Conservation (phyloP, 306 rosid genomes). For the Cucurbita pepo region DNA sequence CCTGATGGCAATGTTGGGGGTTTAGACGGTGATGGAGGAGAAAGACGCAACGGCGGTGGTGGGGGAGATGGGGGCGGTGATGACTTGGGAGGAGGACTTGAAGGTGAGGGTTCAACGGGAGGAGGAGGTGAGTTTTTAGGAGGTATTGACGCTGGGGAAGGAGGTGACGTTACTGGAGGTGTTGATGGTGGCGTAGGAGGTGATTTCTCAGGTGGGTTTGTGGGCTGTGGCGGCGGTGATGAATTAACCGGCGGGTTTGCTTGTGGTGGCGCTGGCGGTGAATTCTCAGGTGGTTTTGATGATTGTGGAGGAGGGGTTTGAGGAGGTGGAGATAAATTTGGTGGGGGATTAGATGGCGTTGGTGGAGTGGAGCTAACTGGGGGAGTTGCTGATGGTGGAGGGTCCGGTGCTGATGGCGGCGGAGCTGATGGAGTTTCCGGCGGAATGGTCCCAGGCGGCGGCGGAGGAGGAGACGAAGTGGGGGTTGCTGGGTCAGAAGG, state of each 20-base stretch:
- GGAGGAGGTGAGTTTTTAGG: conserved; percentile 24
- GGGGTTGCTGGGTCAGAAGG: too few relatives aligned
- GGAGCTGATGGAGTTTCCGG: conserved; percentile 16
- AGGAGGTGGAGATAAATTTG: conserved; percentile 16
- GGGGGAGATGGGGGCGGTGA: conserved; percentile 29
- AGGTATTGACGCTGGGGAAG: conserved; percentile 11
- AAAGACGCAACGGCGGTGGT: conserved; percentile 18
- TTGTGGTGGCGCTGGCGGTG: conserved; percentile 17
- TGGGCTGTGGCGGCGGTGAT: conserved; percentile 3
- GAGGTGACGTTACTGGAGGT: conserved; percentile 11
- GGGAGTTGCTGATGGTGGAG: conserved; percentile 19
- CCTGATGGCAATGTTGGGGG: conserved; percentile 9
- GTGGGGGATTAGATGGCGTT: conserved; percentile 5
- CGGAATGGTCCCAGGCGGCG: conserved; percentile 6
- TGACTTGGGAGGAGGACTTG: conserved; percentile 24
- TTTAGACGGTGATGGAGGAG: conserved; percentile 14
- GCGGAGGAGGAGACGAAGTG: too few relatives aligned
- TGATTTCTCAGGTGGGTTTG: conserved; percentile 5
- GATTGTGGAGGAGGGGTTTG: conserved; percentile 27
- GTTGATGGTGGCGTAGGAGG: conserved; percentile 8
- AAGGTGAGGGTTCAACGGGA: conserved; percentile 22
- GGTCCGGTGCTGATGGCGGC: conserved; percentile 21
- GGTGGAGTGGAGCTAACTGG: conserved; percentile 16
- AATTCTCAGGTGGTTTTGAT: conserved; percentile 20
- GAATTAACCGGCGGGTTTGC: conserved; percentile 25